Conservation (phyloP, 2,329 filamentous ascomycete genomes). For the Colletotrichum phormii region DNA sequence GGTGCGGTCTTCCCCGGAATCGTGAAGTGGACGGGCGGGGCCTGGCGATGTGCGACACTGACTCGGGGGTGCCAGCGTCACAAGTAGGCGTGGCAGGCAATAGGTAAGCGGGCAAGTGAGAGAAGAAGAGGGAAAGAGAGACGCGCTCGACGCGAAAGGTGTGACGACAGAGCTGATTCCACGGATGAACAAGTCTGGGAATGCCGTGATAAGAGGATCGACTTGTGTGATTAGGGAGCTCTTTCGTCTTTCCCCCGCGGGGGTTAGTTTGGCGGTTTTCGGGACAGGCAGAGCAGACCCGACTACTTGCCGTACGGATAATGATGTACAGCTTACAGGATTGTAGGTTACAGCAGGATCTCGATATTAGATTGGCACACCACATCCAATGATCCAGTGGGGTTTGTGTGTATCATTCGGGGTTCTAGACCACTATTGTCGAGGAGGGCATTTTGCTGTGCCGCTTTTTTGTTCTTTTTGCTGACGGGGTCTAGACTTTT, state of each 20-base stretch:
- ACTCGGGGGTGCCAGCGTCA: constrained; percentile 26
- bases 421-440: not conserved
- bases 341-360: not conserved
- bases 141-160: not conserved
- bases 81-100: not conserved
- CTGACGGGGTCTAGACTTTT: not conserved
- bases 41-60: constrained; percentile 14
- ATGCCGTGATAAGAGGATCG: constrained; percentile 2
- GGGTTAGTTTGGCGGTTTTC: not conserved
- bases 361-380: not conserved
- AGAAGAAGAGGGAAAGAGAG: not conserved
- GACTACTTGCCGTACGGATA: not conserved
- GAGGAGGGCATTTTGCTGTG: not conserved
- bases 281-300: not conserved
- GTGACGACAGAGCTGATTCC: not conserved
- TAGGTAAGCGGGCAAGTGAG: not conserved
- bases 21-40: constrained; percentile 3
- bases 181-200: not conserved
- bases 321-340: not conserved
- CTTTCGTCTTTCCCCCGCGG: not conserved
- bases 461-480: not conserved
- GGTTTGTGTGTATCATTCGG: not conserved
- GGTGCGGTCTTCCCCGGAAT: constrained; percentile 8
- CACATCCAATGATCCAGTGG: not conserved
- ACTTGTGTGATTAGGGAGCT: not conserved